Evolutionary conservation across 441 rosid genomes (phyloP).

Genomic region (Croton laevigatus): DNA sequence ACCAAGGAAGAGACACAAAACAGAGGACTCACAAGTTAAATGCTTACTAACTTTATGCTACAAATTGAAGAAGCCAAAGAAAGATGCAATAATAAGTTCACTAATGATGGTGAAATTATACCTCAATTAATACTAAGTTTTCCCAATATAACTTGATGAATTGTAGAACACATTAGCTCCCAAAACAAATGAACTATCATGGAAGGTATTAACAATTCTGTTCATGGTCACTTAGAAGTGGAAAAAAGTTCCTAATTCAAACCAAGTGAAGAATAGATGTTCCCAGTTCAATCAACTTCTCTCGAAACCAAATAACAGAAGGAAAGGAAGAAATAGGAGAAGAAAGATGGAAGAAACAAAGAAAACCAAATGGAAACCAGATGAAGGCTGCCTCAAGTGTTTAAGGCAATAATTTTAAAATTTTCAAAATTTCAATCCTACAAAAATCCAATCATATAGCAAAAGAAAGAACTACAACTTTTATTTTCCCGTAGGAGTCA

Average conservation of each 20-base stretch:
- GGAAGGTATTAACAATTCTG: not conserved
- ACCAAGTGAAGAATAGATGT: not conserved
- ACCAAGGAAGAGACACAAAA: not conserved
- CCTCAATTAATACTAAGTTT: not conserved
- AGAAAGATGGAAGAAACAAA: not conserved
- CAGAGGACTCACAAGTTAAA: too few species aligned
- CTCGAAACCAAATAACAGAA: not conserved
- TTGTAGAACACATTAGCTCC: not conserved
- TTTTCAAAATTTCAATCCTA: too few species aligned
- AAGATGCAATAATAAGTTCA: not conserved
- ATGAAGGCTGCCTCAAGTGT: not conserved
- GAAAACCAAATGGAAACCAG: not conserved
- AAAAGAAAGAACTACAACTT: not conserved
- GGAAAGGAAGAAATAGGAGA: not conserved
- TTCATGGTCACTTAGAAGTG: not conserved
- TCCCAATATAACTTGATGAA: too few species aligned
- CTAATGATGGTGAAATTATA: not conserved
- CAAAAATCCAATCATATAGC: too few species aligned
- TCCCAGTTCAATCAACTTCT: not conserved
- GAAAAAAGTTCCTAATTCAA: not conserved
- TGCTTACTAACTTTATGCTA: not conserved
- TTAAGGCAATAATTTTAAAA: too few species aligned
- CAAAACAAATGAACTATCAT: not conserved
- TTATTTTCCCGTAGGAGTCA: not conserved
- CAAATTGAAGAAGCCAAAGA: not conserved